phyloP scores from a whole-genome alignment of 371 early-diverging fungal genomes.

The Mortierella sp. region DNA sequence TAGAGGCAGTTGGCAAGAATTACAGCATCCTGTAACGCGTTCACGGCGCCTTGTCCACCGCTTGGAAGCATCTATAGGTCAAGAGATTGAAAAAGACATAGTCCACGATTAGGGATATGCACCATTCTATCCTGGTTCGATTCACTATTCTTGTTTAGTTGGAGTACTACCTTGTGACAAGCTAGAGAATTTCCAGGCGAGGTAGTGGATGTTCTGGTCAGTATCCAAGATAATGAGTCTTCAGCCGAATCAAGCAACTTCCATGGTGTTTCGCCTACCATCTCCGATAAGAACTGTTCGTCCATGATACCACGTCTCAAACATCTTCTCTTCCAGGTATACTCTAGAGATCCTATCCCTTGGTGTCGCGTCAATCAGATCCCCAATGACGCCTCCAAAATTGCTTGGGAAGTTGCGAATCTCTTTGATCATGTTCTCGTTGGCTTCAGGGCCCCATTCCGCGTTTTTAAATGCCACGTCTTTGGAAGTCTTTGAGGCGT shows the following conservation, averaged over 20 bases:
- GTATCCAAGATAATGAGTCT: neutral
- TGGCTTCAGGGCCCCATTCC: conserved; percentile 27
- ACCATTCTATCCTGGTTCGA: no score
- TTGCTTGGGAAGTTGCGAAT: conserved; percentile 2
- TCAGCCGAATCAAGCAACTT: neutral
- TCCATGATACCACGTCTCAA: conserved; percentile 21
- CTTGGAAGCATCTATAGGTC: conserved; percentile 19
- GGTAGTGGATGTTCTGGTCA: neutral
- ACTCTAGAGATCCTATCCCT: conserved; percentile 21
- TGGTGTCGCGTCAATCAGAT: conserved; percentile 32
- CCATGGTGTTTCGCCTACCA: conserved; percentile 15
- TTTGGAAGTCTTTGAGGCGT: neutral
- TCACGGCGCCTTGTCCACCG: conserved; percentile 34
- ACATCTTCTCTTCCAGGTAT: conserved; percentile 34
- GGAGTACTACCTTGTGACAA: conserved; percentile 14
- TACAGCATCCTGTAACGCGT: conserved; percentile 40
- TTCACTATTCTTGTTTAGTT: no score
- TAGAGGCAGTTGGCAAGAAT: conserved; percentile 38
- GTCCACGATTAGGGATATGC: neutral
- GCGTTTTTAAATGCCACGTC: conserved; percentile 8
- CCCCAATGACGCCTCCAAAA: conserved; percentile 21
- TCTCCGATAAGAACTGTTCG: conserved; percentile 38
- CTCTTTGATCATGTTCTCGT: conserved; percentile 19
- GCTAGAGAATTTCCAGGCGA: neutral
- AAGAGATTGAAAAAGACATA: neutral